phyloP scores from a whole-genome alignment of 306 rosid genomes.

The Neltuma alba region DNA sequence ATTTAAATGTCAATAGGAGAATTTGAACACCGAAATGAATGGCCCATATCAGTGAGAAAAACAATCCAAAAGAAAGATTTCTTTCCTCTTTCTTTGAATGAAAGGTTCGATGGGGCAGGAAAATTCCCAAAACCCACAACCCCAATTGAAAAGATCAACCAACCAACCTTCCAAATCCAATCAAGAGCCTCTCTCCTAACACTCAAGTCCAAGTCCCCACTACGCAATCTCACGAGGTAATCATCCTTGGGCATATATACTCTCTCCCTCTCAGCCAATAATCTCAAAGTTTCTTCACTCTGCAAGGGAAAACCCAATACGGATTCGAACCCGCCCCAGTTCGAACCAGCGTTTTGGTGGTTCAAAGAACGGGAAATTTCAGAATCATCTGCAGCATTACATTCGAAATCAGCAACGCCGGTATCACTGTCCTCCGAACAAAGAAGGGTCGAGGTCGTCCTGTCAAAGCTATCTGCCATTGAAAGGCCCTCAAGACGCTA shows the following conservation, averaged over 20 bases:
- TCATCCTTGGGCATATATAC: slow-evolving; percentile 62
- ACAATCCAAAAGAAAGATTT: neutral
- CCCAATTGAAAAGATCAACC: slow-evolving; percentile 26
- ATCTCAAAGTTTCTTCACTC: slow-evolving; percentile 50
- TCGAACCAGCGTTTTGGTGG: slow-evolving; percentile 35
- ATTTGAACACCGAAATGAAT: slow-evolving; percentile 1
- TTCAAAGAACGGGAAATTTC: slow-evolving; percentile 41
- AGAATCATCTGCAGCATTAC: slow-evolving; percentile 36
- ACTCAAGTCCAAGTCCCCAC: slow-evolving; percentile 65
- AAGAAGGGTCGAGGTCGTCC: slow-evolving; percentile 47
- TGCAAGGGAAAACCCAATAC: slow-evolving; percentile 40
- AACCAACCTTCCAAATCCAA: slow-evolving; percentile 83
- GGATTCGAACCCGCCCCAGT: slow-evolving; percentile 41
- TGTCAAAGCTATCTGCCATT: slow-evolving; percentile 62
- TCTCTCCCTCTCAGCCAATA: slow-evolving; percentile 61
- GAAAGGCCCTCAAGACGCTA: slow-evolving; percentile 33
- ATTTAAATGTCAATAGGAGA: neutral
- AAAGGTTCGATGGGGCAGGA: neutral
- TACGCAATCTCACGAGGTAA: slow-evolving; percentile 63
- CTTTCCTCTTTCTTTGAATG: slow-evolving; percentile 13
- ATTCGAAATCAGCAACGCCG: slow-evolving; percentile 52
- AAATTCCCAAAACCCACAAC: slow-evolving; percentile 21
- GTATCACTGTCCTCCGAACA: slow-evolving; percentile 48
- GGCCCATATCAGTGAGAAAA: neutral
- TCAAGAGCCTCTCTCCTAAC: slow-evolving; percentile 69